These are phyloP conservation scores for Corinectria fuckeliana DNA, from an alignment of 2,329 filamentous ascomycete species.

Conservation along the genomic window DNA sequence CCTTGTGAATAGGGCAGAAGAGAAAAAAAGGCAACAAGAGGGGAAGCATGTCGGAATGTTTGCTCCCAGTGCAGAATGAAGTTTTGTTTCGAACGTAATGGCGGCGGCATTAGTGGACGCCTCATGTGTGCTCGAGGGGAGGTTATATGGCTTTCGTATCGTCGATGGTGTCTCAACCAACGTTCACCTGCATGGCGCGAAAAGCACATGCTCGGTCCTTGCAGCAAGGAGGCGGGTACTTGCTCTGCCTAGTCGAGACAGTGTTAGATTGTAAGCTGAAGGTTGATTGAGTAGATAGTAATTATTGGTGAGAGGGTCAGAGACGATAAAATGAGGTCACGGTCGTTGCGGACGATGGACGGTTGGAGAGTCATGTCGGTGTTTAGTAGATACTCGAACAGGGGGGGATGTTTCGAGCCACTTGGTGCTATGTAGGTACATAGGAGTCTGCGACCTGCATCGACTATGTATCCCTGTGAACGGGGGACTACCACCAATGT, in stretches of 20 bases:
- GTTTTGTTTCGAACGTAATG: background rate
- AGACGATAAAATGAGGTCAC: too few relatives aligned
- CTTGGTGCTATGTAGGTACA: background rate
- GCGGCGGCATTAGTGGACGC: background rate
- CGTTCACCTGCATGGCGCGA: constrained; percentile 2
- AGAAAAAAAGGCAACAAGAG: background rate
- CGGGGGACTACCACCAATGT: background rate
- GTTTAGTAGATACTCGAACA: background rate
- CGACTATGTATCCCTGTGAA: background rate
- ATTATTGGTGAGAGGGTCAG: too few relatives aligned
- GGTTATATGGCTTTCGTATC: background rate
- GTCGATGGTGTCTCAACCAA: constrained; percentile 1
- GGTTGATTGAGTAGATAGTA: background rate
- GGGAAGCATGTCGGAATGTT: background rate
- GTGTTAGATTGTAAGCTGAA: background rate
- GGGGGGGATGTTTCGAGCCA: background rate
- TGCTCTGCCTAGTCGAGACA: background rate
- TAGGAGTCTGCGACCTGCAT: too few relatives aligned
- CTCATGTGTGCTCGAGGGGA: background rate
- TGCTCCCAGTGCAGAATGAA: background rate
- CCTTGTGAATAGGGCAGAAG: background rate
- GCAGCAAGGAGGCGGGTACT: background rate
- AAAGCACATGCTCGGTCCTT: background rate
- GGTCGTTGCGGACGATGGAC: background rate
- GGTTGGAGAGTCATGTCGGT: background rate